Conservation (phyloP, 441 rosid species). For the Geranium incanum region DNA sequence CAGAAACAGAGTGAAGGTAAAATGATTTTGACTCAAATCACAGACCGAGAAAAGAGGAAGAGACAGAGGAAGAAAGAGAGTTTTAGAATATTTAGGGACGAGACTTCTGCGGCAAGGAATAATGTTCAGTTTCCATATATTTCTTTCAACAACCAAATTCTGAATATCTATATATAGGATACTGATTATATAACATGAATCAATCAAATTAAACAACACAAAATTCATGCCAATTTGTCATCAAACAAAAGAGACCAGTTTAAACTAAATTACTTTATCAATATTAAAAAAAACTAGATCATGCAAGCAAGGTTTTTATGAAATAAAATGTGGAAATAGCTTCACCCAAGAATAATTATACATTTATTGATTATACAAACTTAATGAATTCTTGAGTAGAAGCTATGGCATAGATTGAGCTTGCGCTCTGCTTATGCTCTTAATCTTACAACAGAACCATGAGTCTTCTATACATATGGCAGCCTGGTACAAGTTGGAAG, state of each 20-base stretch:
- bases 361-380: not conserved
- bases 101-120: not conserved
- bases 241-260: not conserved
- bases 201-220: not conserved
- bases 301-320: not conserved
- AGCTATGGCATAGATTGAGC: constrained; percentile 1
- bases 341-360: not conserved
- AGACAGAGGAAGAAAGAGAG: not conserved
- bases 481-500: not conserved
- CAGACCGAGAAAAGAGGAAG: not conserved
- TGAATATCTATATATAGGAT: not conserved
- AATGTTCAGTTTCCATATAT: not conserved
- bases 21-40: not conserved
- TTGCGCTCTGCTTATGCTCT: not conserved
- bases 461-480: not conserved
- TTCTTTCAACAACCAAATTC: not conserved
- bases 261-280: not conserved
- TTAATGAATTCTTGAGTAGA: not conserved
- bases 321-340: not conserved
- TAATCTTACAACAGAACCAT: not conserved
- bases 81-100: not conserved
- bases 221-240: not conserved
- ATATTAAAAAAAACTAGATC: too few relatives aligned
- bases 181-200: not conserved
- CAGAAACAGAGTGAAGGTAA: not conserved